Evolutionary conservation across 345 rosid species (phyloP).

Genomic region (Pseudoturritis turrita): DNA sequence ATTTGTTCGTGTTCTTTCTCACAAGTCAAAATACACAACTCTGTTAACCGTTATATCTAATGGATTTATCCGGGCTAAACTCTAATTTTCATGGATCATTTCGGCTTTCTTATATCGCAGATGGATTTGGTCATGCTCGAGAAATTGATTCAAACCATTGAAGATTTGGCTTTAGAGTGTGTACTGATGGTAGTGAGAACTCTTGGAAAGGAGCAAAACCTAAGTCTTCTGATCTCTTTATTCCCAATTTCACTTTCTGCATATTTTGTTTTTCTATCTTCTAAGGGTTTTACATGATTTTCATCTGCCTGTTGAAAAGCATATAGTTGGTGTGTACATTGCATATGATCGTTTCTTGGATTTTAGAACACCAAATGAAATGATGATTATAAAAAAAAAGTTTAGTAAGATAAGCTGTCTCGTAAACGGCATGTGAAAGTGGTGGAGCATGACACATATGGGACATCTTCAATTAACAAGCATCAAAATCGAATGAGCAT

Average conservation of each 20-base stretch:
- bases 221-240: slow-evolving; percentile 13
- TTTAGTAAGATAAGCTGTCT: background rate
- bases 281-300: slow-evolving; percentile 1
- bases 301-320: slow-evolving; percentile 17
- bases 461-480: background rate
- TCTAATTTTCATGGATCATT: background rate
- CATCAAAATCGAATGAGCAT: slow-evolving; percentile 7
- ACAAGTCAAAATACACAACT: background rate
- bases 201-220: slow-evolving; percentile 22
- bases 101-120: slow-evolving; percentile 6
- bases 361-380: slow-evolving; percentile 13
- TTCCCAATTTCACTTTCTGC: slow-evolving; percentile 10
- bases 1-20: background rate
- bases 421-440: background rate
- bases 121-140: slow-evolving; percentile 5
- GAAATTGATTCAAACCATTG: background rate
- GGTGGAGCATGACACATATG: background rate
- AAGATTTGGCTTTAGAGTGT: slow-evolving; percentile 24
- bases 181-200: slow-evolving; percentile 21
- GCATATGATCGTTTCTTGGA: slow-evolving; percentile 18
- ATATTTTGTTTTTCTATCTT: background rate
- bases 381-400: background rate
- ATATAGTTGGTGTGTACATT: slow-evolving; percentile 21
- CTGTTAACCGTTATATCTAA: background rate
- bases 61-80: background rate